These are phyloP conservation scores for Pistacia vera DNA, from an alignment of 345 rosid species.

Conservation along the genomic window DNA sequence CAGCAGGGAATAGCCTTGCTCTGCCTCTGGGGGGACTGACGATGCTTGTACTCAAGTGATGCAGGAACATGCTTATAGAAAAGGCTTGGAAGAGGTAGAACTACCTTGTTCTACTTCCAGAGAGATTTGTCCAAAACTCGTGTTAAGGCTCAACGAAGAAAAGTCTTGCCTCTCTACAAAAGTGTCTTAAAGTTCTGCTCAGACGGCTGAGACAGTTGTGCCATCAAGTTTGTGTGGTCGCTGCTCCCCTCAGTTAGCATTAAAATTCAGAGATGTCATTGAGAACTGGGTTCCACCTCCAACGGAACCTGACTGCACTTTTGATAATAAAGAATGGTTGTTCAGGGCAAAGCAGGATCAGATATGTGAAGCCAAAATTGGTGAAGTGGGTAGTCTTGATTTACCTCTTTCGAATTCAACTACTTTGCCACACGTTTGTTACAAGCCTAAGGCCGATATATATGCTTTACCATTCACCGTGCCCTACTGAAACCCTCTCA, in stretches of 20 bases:
- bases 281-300: slow-evolving; percentile 44
- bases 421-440: slow-evolving; percentile 36
- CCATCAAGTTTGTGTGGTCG: slow-evolving; percentile 24
- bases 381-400: slow-evolving; percentile 16
- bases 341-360: slow-evolving; percentile 19
- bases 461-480: slow-evolving; percentile 56
- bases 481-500: slow-evolving; percentile 37
- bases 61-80: slow-evolving; percentile 23
- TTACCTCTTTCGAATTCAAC: slow-evolving; percentile 3
- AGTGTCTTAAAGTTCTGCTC: slow-evolving; percentile 11
- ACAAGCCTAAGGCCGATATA: slow-evolving; percentile 41
- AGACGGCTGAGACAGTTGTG: slow-evolving; percentile 3
- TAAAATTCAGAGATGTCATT: slow-evolving; percentile 38
- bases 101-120: slow-evolving; percentile 30
- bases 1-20: slow-evolving; percentile 43
- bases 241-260: slow-evolving; percentile 38
- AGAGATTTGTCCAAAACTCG: slow-evolving; percentile 14
- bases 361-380: slow-evolving; percentile 12
- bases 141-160: slow-evolving; percentile 19
- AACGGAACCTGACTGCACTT: slow-evolving; percentile 18
- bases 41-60: neutral
- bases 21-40: slow-evolving; percentile 32
- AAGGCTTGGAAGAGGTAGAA: slow-evolving; percentile 31
- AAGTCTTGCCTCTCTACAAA: slow-evolving; percentile 14
- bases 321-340: slow-evolving; percentile 42